Evolutionary conservation across 805 yeast genomes (phyloP), one percentile per base, ranked within the genome.

Genomic region (Starmerella bombicola): DNA sequence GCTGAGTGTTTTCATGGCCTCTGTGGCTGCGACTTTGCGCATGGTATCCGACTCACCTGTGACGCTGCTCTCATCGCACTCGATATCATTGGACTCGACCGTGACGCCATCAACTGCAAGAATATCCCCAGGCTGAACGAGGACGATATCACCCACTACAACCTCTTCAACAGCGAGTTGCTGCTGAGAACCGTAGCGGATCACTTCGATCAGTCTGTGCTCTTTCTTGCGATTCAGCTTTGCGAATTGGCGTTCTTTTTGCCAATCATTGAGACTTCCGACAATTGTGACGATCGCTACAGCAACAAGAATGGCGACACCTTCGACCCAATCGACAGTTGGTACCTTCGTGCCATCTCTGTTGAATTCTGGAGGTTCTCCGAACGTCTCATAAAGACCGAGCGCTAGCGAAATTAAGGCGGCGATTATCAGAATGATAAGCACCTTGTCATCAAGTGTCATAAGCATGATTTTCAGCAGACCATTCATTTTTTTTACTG

Each of bases 241-340:
- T 37, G 82, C 80, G 61, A 91, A 91, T 58, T 91, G 98, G 13
- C 84, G 66, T 59, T 91, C 98, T 59, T 93, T 93, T 58, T 91
- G 95, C 66, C 80, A 91, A 62, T 91, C 98, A 60, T 91, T 91
- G n/a, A 74, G 79, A 2, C 95, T 91, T 37, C 96, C 94, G 12
- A 93, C 98, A 2, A 83, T 49, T 4, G 88, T 95, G 25, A 91
- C 97, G 45, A 91, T 88, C 4, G 74, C 54, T 19, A 91, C 81
- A 17, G 99, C 99, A 3, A 80, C 80, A 51, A 91, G 73, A 56
- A 91, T 91, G 30, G 98, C 99, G 29, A 86, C 94, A 52, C 99
- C 99, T 66, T 91, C 99, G 35, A 93, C 95, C 96, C 97, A 91
- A 54, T 88, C 95, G 24, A 91, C 93, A 53, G 76, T 73, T 15